Evolutionary conservation across 1,284 basidiomycete species (phyloP).

Genomic region (Inonotus obliquus): DNA sequence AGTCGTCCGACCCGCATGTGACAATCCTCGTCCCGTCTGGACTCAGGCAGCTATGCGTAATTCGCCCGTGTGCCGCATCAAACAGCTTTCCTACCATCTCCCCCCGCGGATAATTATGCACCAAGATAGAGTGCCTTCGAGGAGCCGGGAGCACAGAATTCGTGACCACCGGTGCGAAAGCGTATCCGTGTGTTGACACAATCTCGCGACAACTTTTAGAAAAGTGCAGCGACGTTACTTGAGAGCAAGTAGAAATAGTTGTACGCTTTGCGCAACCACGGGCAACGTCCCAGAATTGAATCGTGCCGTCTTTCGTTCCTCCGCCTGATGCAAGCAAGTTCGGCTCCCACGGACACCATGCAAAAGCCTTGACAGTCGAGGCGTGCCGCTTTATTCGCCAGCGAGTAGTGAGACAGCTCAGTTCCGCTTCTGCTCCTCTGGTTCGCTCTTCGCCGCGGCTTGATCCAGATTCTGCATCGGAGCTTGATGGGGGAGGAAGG

Average conservation of each 20-base stretch:
- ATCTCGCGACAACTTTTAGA: slow-evolving; percentile 14
- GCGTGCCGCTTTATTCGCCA: slow-evolving; percentile 12
- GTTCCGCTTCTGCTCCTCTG: not conserved
- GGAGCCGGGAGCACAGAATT: slow-evolving; percentile 11
- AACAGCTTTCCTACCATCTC: slow-evolving; percentile 14
- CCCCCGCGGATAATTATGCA: slow-evolving; percentile 16
- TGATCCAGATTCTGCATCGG: not conserved
- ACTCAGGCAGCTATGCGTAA: slow-evolving; percentile 17
- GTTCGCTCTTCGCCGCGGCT: not conserved
- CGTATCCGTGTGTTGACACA: slow-evolving; percentile 19
- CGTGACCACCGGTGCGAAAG: slow-evolving; percentile 6
- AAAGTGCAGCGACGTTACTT: slow-evolving; percentile 18
- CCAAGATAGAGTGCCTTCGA: slow-evolving; percentile 14
- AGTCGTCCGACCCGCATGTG: slow-evolving; percentile 17
- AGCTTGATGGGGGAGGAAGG: slow-evolving; percentile 1
- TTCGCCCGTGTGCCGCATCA: slow-evolving; percentile 15
- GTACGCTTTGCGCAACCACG: not conserved
- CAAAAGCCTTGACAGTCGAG: slow-evolving; percentile 56
- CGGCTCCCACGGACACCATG: slow-evolving; percentile 90
- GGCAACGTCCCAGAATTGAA: slow-evolving; percentile 15
- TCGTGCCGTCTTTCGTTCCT: slow-evolving; percentile 16
- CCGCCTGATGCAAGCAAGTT: slow-evolving; percentile 85
- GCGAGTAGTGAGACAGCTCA: not conserved
- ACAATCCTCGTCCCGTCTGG: slow-evolving; percentile 18
- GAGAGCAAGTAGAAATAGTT: slow-evolving; percentile 12